A percentile compares a stretch with the other conserved stretches of the same genome.
These are phyloP conservation scores for Sextonia rubra DNA, from an alignment of 164 flowering plant species.

Conservation along the genomic window DNA sequence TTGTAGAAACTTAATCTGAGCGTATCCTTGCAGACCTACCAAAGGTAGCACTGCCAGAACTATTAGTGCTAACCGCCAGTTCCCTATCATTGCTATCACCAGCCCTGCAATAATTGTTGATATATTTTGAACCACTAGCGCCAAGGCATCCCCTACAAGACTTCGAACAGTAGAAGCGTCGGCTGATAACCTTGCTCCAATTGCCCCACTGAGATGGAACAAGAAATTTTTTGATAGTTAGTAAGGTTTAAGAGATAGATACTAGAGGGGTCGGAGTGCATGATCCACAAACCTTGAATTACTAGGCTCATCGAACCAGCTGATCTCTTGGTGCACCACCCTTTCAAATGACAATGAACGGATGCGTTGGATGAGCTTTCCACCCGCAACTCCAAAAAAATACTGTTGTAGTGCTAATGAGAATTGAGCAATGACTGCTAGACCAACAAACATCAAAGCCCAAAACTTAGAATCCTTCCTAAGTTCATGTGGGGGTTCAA, in stretches of 20 bases:
- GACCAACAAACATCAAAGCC: slow-evolving; percentile 36
- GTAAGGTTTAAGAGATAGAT: background rate
- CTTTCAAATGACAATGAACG: slow-evolving; percentile 53
- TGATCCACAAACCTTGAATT: slow-evolving; percentile 48
- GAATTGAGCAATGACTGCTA: slow-evolving; percentile 25
- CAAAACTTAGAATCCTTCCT: slow-evolving; percentile 41
- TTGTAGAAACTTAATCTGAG: slow-evolving; percentile 22
- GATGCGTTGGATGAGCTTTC: slow-evolving; percentile 46
- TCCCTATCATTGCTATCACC: slow-evolving; percentile 32
- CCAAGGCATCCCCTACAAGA: slow-evolving; percentile 37
- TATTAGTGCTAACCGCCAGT: slow-evolving; percentile 34
- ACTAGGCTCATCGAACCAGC: slow-evolving; percentile 67
- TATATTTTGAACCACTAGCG: slow-evolving; percentile 29
- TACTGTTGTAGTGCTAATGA: slow-evolving; percentile 38
- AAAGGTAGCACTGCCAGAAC: slow-evolving; percentile 27
- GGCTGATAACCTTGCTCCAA: slow-evolving; percentile 38
- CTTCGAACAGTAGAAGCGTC: slow-evolving; percentile 16
- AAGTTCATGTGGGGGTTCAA: slow-evolving; percentile 33
- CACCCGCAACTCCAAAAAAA: slow-evolving; percentile 67
- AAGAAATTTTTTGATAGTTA: background rate
- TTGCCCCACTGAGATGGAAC: slow-evolving; percentile 27
- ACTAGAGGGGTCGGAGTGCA: background rate
- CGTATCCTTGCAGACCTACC: slow-evolving; percentile 27
- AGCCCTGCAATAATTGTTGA: slow-evolving; percentile 33
- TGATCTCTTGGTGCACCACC: slow-evolving; percentile 60